phyloP scores from a whole-genome alignment of 164 flowering plant genomes.

The Tetracentron sinense region DNA sequence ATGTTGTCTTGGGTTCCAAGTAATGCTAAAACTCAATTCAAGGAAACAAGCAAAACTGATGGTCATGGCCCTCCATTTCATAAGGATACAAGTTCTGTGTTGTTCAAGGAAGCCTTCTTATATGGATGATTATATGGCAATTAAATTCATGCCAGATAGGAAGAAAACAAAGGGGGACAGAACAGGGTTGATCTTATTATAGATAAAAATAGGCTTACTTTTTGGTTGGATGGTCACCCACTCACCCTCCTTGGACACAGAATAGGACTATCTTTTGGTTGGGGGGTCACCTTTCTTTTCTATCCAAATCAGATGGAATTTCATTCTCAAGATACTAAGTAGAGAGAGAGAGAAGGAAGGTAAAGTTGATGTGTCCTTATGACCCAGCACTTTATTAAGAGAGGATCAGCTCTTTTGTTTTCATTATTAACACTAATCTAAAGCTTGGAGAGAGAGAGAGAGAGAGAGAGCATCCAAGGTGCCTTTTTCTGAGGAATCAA shows the following conservation, averaged over 20 bases:
- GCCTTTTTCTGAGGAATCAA: slow-evolving; percentile 5
- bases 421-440: too few species aligned
- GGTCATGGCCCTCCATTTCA: background rate
- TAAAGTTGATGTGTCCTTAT: background rate
- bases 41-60: background rate
- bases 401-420: too few species aligned
- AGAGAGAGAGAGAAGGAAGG: too few species aligned
- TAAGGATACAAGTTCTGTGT: background rate
- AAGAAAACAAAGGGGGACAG: background rate
- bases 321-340: slow-evolving; percentile 10
- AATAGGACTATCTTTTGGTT: too few species aligned
- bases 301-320: background rate
- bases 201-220: background rate
- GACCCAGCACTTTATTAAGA: slow-evolving; percentile 10
- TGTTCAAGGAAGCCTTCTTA: background rate
- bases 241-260: too few species aligned
- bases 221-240: slow-evolving; percentile 26
- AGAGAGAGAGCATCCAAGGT: slow-evolving; percentile 26
- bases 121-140: background rate
- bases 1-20: background rate
- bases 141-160: background rate
- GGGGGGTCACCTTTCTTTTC: slow-evolving; percentile 8
- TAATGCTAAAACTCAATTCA: background rate
- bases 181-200: background rate
- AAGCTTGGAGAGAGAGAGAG: too few species aligned